Percentiles rank a stretch among this genome's conserved stretches.
Conservation (phyloP, 75 land plant genomes). For the Adiantum capillusveneris region DNA sequence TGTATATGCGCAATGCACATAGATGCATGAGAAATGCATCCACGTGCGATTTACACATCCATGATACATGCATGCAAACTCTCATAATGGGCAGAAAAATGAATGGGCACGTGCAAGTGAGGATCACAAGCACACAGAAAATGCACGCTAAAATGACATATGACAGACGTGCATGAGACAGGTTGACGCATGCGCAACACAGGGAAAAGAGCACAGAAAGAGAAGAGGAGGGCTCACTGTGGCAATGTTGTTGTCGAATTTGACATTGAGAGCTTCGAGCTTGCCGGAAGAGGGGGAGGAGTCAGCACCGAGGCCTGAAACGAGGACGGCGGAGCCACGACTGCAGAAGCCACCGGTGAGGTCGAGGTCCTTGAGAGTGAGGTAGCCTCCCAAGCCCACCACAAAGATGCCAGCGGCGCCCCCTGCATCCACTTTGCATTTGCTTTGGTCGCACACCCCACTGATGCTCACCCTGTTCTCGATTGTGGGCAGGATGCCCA, state of each 20-base stretch:
- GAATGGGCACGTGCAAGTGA: no score
- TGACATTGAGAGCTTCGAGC: constrained; percentile 16
- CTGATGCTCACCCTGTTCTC: constrained; percentile 8
- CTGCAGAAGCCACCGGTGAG: constrained; percentile 22
- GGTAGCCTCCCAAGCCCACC: constrained; percentile 20
- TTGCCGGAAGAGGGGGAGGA: constrained; percentile 5
- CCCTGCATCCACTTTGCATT: constrained; percentile 6
- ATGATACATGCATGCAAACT: no score
- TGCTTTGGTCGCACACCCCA: constrained; percentile 4
- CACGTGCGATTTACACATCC: no score
- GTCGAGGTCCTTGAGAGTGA: constrained; percentile 28
- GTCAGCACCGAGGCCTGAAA: constrained; percentile 17
- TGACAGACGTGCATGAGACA: no score
- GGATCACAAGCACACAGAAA: no score
- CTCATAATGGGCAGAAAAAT: no score
- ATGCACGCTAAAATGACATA: no score
- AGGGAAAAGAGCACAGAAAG: no score
- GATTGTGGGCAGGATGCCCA: constrained; percentile 7
- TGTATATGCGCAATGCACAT: no score
- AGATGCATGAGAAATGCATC: no score
- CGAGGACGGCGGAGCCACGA: constrained; percentile 21
- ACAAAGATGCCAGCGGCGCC: constrained; percentile 20
- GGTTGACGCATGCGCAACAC: no score
- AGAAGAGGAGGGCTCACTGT: constrained; percentile 6
- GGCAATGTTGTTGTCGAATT: constrained; percentile 25